phyloP scores from a whole-genome alignment of 495 filamentous ascomycete species.

The Talaromyces stipitatus region DNA sequence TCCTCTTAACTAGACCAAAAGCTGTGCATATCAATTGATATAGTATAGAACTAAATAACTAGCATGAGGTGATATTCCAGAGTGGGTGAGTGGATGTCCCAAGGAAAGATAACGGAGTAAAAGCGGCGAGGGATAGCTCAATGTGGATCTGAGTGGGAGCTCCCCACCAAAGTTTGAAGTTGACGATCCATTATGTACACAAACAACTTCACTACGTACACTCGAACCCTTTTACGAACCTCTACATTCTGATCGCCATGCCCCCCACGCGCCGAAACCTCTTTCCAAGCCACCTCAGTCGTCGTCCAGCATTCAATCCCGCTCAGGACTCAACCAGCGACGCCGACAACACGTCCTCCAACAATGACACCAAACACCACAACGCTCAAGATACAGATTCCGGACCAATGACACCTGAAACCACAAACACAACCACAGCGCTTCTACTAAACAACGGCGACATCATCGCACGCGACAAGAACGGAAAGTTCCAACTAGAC shows the following conservation, averaged over 20 bases:
- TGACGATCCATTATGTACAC: neutral
- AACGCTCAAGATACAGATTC: too few relatives aligned
- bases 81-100: too few relatives aligned
- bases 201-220: neutral
- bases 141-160: neutral
- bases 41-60: too few relatives aligned
- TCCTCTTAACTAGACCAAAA: too few relatives aligned
- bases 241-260: neutral
- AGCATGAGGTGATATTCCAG: too few relatives aligned
- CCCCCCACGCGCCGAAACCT: conserved; percentile 54
- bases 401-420: conserved; percentile 28
- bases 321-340: conserved; percentile 21
- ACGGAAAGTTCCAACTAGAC: conserved; percentile 67
- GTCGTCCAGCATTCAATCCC: conserved; percentile 51
- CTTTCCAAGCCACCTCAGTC: conserved; percentile 63
- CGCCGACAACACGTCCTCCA: conserved; percentile 13
- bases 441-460: conserved; percentile 36
- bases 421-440: conserved; percentile 27
- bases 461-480: conserved; percentile 68
- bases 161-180: neutral
- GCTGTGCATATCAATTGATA: too few relatives aligned
- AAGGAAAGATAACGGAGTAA: too few relatives aligned
- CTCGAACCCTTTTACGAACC: neutral
- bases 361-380: neutral
- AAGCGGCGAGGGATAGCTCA: too few relatives aligned